Percentiles rank a stretch among this genome's conserved stretches.
Conservation (phyloP, 2,329 filamentous ascomycete genomes). For the Colletotrichum ledebouriae region DNA sequence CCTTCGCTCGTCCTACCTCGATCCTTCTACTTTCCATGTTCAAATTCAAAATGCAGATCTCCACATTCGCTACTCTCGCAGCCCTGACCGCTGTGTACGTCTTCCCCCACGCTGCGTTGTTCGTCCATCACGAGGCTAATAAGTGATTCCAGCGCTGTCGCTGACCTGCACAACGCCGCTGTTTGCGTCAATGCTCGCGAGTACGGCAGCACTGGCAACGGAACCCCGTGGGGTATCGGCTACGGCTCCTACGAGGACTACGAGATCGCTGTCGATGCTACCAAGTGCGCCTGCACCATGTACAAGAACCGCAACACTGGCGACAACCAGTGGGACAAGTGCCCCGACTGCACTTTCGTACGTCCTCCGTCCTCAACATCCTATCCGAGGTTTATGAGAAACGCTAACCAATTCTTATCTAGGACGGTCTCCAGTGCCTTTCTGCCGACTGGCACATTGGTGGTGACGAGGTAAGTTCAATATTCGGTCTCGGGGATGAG, state of each 20-base stretch:
- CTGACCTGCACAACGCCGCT: conserved; percentile 26
- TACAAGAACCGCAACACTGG: conserved; percentile 43
- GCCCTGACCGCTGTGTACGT: conserved; percentile 26
- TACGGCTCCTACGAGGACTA: conserved; percentile 33
- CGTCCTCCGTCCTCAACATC: neutral
- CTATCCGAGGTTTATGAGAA: neutral
- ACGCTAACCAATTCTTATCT: neutral
- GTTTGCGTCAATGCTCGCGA: conserved; percentile 24
- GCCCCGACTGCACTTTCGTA: conserved; percentile 40
- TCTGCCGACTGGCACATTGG: conserved; percentile 40
- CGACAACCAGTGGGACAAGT: conserved; percentile 43
- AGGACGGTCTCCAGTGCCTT: conserved; percentile 37
- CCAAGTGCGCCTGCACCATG: conserved; percentile 37
- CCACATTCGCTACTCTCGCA: conserved; percentile 13
- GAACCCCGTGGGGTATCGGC: conserved; percentile 28
- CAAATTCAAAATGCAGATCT: conserved; percentile 30
- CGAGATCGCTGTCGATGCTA: conserved; percentile 30
- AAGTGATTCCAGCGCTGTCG: conserved; percentile 11
- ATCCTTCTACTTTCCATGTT: neutral
- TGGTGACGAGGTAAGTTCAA: conserved; percentile 36
- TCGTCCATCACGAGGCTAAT: neutral
- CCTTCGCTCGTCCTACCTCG: neutral
- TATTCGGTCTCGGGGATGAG: neutral
- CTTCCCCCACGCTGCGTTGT: neutral
- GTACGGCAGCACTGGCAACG: conserved; percentile 23